Conservation (phyloP, 164 flowering plant species). For the Berberis vulgaris region DNA sequence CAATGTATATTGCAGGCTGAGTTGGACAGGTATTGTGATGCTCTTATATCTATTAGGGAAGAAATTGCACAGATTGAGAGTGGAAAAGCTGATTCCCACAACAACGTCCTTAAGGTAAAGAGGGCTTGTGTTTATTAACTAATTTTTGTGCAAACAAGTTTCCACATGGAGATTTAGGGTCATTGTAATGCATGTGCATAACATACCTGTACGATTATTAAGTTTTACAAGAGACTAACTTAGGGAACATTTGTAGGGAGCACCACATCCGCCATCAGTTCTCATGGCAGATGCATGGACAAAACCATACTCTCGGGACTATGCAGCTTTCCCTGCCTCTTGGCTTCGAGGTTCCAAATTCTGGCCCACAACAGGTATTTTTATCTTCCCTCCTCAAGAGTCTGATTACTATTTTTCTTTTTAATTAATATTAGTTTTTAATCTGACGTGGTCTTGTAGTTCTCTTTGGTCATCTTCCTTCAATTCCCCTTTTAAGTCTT, state of each 20-base stretch:
- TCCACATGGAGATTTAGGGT: too few species aligned
- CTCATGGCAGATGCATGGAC: constrained; percentile 91
- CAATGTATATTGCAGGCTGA: constrained; percentile 57
- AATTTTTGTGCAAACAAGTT: neutral
- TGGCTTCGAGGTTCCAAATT: constrained; percentile 88
- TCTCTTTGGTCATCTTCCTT: too few species aligned
- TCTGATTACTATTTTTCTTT: neutral
- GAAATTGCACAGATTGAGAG: constrained; percentile 84
- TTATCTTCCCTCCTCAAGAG: neutral
- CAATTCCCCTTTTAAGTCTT: neutral
- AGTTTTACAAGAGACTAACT: constrained; percentile 4
- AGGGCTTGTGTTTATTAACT: neutral
- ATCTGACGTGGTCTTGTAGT: neutral
- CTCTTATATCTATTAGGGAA: constrained; percentile 89
- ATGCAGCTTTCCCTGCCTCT: constrained; percentile 90
- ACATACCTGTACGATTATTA: neutral
- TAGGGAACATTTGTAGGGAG: constrained; percentile 47
- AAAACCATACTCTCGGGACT: constrained; percentile 87
- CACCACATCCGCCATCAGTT: constrained; percentile 93
- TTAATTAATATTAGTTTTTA: too few species aligned
- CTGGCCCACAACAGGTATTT: constrained; percentile 93
- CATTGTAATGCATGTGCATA: too few species aligned
- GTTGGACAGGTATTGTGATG: constrained; percentile 92
- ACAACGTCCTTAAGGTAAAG: constrained; percentile 89
- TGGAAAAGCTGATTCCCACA: constrained; percentile 76